Percentiles rank a stretch among this genome's conserved stretches.
phyloP scores from a whole-genome alignment of 441 rosid genomes.

The Corymbia calophylla region DNA sequence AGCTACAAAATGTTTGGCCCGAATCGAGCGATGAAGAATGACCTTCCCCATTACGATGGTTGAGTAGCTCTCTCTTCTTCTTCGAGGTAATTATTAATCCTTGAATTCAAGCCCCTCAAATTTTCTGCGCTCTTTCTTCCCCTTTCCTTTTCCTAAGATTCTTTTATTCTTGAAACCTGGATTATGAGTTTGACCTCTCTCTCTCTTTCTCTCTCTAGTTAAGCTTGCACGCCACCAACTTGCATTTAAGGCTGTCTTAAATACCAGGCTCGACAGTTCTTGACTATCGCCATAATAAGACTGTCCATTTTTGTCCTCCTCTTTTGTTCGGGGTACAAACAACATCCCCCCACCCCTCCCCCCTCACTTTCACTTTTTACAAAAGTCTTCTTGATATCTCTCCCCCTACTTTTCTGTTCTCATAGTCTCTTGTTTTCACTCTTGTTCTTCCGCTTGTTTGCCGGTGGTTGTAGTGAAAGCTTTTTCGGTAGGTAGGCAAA shows the following conservation, averaged over 20 bases:
- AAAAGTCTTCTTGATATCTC: neutral
- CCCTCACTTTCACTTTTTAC: neutral
- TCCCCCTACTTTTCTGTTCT: neutral
- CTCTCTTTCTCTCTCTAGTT: neutral
- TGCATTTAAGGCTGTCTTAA: neutral
- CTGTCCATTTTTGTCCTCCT: neutral
- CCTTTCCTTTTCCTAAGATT: neutral
- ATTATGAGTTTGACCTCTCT: neutral
- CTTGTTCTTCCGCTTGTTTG: neutral
- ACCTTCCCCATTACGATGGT: neutral
- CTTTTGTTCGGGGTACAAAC: neutral
- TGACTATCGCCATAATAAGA: neutral
- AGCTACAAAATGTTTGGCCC: neutral
- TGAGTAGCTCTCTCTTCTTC: neutral
- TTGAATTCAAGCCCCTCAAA: neutral
- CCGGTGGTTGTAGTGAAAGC: neutral
- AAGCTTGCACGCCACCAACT: neutral
- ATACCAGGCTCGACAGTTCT: neutral
- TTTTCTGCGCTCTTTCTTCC: neutral
- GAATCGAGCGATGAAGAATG: neutral
- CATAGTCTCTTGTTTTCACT: neutral
- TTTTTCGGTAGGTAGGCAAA: neutral
- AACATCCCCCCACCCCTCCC: neutral
- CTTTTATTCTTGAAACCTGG: neutral
- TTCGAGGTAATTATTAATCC: neutral